Evolutionary conservation across 208 protist species (phyloP).

Genomic region (Acanthamoeba divionensis): DNA sequence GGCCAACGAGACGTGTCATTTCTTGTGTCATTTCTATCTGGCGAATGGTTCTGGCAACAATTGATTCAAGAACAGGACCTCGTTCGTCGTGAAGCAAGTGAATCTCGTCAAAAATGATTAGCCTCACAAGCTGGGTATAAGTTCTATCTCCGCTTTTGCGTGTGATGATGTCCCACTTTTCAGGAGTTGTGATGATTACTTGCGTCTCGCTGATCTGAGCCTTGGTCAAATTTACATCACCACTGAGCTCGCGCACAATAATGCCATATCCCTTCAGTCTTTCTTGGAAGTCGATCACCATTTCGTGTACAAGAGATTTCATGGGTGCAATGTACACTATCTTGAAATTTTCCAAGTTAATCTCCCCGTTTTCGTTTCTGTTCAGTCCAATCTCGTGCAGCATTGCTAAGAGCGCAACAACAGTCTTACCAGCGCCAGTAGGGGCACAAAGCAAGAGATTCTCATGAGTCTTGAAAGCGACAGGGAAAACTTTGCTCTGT

Average conservation of each 20-base stretch:
- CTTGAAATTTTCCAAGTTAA: slow-evolving; percentile 87
- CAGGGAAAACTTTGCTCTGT: slow-evolving; percentile 92
- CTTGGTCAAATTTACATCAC: slow-evolving; percentile 95
- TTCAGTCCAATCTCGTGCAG: slow-evolving; percentile 89
- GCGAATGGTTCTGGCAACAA: slow-evolving; percentile 94
- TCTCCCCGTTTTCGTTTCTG: slow-evolving; percentile 64
- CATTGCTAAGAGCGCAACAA: slow-evolving; percentile 98
- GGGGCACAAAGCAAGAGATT: slow-evolving; percentile 97
- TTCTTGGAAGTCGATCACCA: too few relatives aligned
- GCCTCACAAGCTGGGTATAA: slow-evolving; percentile 82
- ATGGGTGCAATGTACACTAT: slow-evolving; percentile 99
- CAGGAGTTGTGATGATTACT: slow-evolving; percentile 98
- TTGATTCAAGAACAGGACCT: slow-evolving; percentile 97
- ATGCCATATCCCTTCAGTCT: slow-evolving; percentile 92
- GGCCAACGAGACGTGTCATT: slow-evolving; percentile 94
- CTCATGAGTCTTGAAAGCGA: slow-evolving; percentile 90
- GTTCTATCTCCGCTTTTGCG: slow-evolving; percentile 89
- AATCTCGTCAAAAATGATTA: slow-evolving; percentile 93
- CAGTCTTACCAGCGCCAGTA: slow-evolving; percentile 97
- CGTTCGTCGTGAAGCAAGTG: slow-evolving; percentile 99
- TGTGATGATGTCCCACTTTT: slow-evolving; percentile 99
- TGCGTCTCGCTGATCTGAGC: slow-evolving; percentile 95
- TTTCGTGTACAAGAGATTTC: slow-evolving; percentile 99
- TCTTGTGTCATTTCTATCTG: slow-evolving; percentile 80
- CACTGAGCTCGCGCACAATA: slow-evolving; percentile 95